These are phyloP conservation scores for Suhomyces kilbournensis DNA, from an alignment of 805 yeast species.

Conservation along the genomic window DNA sequence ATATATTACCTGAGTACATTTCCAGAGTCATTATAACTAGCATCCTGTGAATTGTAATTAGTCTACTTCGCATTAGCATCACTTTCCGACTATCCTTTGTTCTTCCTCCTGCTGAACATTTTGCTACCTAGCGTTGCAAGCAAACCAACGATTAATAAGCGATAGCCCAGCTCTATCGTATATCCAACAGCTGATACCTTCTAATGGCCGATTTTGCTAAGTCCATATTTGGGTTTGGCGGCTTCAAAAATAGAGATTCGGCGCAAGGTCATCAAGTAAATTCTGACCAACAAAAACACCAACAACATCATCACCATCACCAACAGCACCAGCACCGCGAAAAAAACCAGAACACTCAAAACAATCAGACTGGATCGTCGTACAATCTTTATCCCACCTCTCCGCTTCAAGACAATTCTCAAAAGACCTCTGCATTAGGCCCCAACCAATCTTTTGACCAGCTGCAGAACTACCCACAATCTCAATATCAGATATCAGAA, in stretches of 20 bases:
- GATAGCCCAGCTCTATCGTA: background rate
- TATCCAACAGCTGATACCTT: background rate
- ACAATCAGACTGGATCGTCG: conserved; percentile 1
- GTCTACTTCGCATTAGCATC: background rate
- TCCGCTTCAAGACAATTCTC: background rate
- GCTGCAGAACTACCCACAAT: background rate
- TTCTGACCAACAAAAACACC: conserved; percentile 1
- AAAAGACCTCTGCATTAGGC: background rate
- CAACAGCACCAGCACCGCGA: background rate
- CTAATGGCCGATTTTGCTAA: conserved; percentile 46
- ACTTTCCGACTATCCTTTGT: background rate
- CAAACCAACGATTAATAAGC: background rate
- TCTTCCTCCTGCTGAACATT: background rate
- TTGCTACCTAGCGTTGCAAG: background rate
- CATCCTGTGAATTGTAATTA: background rate
- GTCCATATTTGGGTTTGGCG: conserved; percentile 41
- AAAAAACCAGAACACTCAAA: background rate
- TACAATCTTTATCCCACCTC: conserved; percentile 2
- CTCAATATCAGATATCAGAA: conserved; percentile 1
- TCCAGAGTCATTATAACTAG: background rate
- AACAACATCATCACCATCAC: background rate
- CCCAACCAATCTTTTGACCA: background rate
- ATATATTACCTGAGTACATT: background rate
- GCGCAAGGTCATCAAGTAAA: conserved; percentile 1
- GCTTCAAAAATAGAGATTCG: conserved; percentile 29